These are phyloP conservation scores for Colletotrichum sansevieriae DNA, from an alignment of 2,329 filamentous ascomycete species.

Conservation along the genomic window DNA sequence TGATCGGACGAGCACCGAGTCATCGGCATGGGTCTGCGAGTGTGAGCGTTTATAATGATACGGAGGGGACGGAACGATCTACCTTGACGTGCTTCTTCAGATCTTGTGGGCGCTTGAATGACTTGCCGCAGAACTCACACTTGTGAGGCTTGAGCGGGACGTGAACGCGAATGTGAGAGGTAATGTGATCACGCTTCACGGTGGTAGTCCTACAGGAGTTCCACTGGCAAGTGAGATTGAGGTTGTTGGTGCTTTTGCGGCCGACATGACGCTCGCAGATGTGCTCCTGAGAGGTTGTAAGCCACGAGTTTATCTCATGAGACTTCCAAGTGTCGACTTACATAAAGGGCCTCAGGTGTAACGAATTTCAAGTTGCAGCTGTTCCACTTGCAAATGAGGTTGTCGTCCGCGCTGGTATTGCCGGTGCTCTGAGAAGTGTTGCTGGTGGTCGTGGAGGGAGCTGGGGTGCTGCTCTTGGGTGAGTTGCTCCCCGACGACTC, in stretches of 20 bases:
- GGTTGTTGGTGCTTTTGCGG: conserved; percentile 98
- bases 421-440: conserved; percentile 58
- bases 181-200: conserved; percentile 99
- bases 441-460: conserved; percentile 62
- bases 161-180: conserved; percentile 97
- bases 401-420: conserved; percentile 58
- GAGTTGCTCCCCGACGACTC: conserved; percentile 57
- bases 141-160: conserved; percentile 99
- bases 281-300: conserved; percentile 76
- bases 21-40: conserved; percentile 86
- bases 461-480: conserved; percentile 67
- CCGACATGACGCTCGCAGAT: conserved; percentile 98
- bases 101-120: conserved; percentile 98
- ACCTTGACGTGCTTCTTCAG: conserved; percentile 98
- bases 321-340: conserved; percentile 53
- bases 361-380: conserved; percentile 70
- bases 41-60: conserved; percentile 44
- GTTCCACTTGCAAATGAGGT: conserved; percentile 72
- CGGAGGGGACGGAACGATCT: conserved; percentile 40
- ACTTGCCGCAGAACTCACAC: conserved; percentile 98
- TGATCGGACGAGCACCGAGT: conserved; percentile 78
- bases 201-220: conserved; percentile 95
- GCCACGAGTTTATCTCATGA: not conserved
- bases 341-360: conserved; percentile 70
- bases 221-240: conserved; percentile 98